Evolutionary conservation across 78 protist genomes (phyloP).

Genomic region (Dictyostelium firmibasis): DNA sequence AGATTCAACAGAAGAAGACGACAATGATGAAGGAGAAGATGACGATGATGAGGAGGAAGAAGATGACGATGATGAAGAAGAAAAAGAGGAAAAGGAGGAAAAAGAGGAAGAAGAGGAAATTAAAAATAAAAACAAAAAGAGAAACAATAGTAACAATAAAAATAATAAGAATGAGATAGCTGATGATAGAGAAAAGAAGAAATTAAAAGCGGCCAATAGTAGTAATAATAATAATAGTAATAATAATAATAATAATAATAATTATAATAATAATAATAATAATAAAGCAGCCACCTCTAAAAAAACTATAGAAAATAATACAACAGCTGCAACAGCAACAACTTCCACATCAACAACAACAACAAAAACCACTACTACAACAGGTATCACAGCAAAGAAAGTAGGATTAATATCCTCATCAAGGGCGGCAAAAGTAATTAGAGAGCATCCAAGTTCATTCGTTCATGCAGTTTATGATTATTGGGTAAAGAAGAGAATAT

Average conservation of each 20-base stretch:
- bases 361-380: background rate
- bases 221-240: background rate
- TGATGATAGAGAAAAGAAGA: background rate
- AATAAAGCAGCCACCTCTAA: background rate
- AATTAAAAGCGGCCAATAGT: background rate
- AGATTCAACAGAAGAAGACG: background rate
- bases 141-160: background rate
- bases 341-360: background rate
- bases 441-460: constrained; percentile 2
- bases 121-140: background rate
- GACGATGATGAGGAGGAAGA: background rate
- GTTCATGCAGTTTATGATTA: constrained; percentile 34
- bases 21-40: background rate
- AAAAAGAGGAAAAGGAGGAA: background rate
- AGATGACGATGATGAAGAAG: background rate
- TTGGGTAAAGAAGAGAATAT: constrained; percentile 69
- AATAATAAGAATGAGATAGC: background rate
- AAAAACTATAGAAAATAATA: background rate
- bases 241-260: no score
- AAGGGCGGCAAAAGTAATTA: constrained; percentile 10
- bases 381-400: constrained; percentile 75
- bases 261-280: background rate
- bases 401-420: constrained; percentile 42
- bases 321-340: constrained; percentile 22
- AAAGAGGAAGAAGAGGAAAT: constrained; percentile 3